Conservation (phyloP, 306 rosid genomes). For the Sicyos edulis region DNA sequence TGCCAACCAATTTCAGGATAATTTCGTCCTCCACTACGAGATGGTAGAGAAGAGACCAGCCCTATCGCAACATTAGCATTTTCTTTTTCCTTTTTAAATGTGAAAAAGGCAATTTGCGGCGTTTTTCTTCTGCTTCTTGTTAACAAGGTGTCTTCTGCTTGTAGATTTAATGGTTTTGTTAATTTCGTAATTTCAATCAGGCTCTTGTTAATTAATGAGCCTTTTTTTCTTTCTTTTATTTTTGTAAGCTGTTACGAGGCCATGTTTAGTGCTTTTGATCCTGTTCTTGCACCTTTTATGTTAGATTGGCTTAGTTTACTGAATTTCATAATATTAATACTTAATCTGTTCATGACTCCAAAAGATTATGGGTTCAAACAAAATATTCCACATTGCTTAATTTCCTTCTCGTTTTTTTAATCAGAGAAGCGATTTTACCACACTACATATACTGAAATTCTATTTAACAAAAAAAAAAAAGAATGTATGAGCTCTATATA, state of each 20-base stretch:
- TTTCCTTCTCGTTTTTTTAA: too few relatives aligned
- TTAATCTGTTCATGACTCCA: too few relatives aligned
- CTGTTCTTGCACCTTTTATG: not conserved
- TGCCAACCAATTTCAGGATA: constrained; percentile 44
- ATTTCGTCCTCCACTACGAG: constrained; percentile 64
- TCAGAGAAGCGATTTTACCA: too few relatives aligned
- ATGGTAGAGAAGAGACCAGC: constrained; percentile 68
- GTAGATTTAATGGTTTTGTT: constrained; percentile 14
- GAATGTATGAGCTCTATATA: too few relatives aligned
- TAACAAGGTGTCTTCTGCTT: not conserved
- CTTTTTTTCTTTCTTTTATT: not conserved
- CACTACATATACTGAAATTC: too few relatives aligned
- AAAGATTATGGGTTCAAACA: too few relatives aligned
- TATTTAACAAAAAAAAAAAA: too few relatives aligned
- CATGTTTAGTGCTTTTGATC: not conserved
- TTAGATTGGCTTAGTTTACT: not conserved
- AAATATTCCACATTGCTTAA: too few relatives aligned
- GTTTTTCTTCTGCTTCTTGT: not conserved
- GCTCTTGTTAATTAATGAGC: constrained; percentile 4
- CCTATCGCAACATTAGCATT: constrained; percentile 31
- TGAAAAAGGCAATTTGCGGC: constrained; percentile 3
- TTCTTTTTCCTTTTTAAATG: not conserved
- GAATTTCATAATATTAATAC: not conserved
- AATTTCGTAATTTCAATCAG: not conserved
- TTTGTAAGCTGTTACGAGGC: constrained; percentile 13